These are phyloP conservation scores for Boeremia exigua DNA, from an alignment of 2,329 filamentous ascomycete genomes.

Conservation along the genomic window DNA sequence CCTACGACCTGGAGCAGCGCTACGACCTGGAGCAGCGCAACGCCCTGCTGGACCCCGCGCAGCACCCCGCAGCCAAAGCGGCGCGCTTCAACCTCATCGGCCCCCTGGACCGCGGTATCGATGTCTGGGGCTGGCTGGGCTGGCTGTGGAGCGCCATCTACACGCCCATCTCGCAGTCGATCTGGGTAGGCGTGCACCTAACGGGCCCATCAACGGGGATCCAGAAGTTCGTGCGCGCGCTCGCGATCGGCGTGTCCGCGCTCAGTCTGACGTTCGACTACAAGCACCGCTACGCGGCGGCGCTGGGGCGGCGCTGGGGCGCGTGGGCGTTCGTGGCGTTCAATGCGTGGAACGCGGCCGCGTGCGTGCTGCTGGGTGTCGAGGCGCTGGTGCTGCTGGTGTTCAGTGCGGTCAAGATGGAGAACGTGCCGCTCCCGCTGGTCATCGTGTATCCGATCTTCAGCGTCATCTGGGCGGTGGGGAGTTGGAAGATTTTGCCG, in stretches of 20 bases:
- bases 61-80: not conserved
- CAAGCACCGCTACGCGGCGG: conserved; percentile 14
- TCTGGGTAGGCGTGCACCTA: conserved; percentile 12
- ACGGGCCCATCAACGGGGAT: not conserved
- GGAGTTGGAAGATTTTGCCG: not conserved
- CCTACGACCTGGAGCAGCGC: too few relatives aligned
- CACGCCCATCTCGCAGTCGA: conserved; percentile 16
- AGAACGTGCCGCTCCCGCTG: not conserved
- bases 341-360: conserved; percentile 1
- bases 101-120: not conserved
- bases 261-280: conserved; percentile 16
- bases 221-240: conserved; percentile 8
- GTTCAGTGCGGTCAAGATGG: not conserved
- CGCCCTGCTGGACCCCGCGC: not conserved
- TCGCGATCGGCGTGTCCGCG: conserved; percentile 16
- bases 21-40: too few relatives aligned
- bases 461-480: not conserved
- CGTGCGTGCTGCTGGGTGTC: conserved; percentile 1
- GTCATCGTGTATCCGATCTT: not conserved
- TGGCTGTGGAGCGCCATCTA: conserved; percentile 20
- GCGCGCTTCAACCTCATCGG: not conserved
- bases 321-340: conserved; percentile 16
- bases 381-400: not conserved
- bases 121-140: conserved; percentile 5
- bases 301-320: conserved; percentile 6